Base-by-base conservation (phyloP, 257 asterid species). In the Cynanchum wilfordii region DNA sequence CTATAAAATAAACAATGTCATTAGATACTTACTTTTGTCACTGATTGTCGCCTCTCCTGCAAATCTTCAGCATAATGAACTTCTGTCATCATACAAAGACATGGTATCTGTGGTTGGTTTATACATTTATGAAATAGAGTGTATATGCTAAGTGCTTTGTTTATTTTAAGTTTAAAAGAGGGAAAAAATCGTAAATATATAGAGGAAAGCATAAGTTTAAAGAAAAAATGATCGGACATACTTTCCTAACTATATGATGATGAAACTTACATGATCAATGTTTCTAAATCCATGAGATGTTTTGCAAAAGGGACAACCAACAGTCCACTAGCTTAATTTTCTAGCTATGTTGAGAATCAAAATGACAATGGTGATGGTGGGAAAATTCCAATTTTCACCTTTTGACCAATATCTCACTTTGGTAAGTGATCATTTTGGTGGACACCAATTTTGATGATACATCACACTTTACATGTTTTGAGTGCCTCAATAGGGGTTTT, bases 201-300 rank as follows among this genome's bases (percentile, higher is more conserved):
- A 62, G 11, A 9, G 3, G 9, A 22, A 55, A 22, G 27, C 16
- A 30, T 30, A 13, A 66, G 22, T 40, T 2, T 0, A 20, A 55
- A 42, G 54, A 19, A 68, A 17, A 42, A 7, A 24, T 20, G n/a
- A 38, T 49, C 2, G 20, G 16, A 16, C 12, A n/a, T 75, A 67
- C 22, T 36, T 24, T n/a, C n/a, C n/a, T n/a, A n/a, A n/a, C n/a
- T n/a, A n/a, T n/a, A n/a, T n/a, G n/a, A n/a, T n/a, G n/a, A n/a
- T n/a, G n/a, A n/a, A n/a, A n/a, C n/a, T n/a, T n/a, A n/a, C n/a
- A 93, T 93, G 93, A 80, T 83, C 63, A 55, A 66, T 69, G 66
- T 76, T 52, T 86, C 93, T 71, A 82, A 78, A 84, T 86, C 89
- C 60, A 89, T 90, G 97, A 83, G 96, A 82, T 90, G 92, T 75